phyloP scores from a whole-genome alignment of 495 filamentous ascomycete species.

The Xylaria castorea region DNA sequence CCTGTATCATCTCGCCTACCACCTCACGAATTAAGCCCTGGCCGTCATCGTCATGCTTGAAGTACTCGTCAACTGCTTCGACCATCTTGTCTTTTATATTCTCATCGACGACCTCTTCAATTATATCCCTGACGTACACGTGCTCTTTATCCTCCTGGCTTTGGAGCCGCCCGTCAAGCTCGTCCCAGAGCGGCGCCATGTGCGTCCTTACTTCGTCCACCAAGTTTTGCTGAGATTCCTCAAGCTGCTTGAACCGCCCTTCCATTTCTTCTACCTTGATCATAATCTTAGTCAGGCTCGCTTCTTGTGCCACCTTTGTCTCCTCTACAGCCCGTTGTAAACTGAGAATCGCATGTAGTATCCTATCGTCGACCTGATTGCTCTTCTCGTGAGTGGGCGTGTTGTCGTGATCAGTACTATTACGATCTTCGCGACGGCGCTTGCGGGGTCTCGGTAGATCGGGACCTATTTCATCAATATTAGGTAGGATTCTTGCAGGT shows the following conservation, averaged over 20 bases:
- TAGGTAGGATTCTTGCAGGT: not conserved
- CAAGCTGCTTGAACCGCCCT: slow-evolving; percentile 15
- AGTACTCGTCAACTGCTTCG: slow-evolving; percentile 14
- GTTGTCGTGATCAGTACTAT: not conserved
- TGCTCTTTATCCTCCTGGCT: slow-evolving; percentile 11
- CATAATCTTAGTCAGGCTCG: not conserved
- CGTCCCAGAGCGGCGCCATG: slow-evolving; percentile 18
- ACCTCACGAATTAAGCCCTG: slow-evolving; percentile 6
- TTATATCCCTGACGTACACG: not conserved
- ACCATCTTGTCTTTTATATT: slow-evolving; percentile 9
- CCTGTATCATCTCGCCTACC: slow-evolving; percentile 1
- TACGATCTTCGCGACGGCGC: slow-evolving; percentile 2
- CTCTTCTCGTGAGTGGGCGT: not conserved
- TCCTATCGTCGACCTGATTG: not conserved
- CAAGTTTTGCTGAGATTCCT: slow-evolving; percentile 17
- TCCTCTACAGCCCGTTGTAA: not conserved
- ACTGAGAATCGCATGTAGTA: slow-evolving; percentile 7
- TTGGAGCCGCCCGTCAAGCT: slow-evolving; percentile 2
- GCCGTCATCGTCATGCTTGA: not conserved
- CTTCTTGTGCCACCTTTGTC: not conserved
- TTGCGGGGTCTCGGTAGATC: not conserved
- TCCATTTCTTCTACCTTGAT: slow-evolving; percentile 13
- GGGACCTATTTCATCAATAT: not conserved
- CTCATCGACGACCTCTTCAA: slow-evolving; percentile 20
- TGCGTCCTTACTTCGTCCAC: slow-evolving; percentile 17